Conservation (phyloP, 495 filamentous ascomycete species). For the Usnea hakonensis region DNA sequence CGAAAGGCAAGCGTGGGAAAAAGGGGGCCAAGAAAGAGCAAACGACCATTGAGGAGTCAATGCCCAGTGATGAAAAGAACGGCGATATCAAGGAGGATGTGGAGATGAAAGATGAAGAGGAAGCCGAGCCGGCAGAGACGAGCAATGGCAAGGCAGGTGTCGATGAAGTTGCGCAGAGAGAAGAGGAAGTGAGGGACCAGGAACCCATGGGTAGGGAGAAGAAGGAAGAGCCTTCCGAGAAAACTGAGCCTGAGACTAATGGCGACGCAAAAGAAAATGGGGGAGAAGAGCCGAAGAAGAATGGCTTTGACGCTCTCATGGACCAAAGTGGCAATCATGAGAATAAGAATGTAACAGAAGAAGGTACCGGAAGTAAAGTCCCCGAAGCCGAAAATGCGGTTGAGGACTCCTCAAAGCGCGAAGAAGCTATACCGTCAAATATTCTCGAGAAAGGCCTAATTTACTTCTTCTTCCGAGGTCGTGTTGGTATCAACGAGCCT, state of each 20-base stretch:
- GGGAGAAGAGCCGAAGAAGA: conserved; percentile 13
- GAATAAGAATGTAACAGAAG: conserved; percentile 3
- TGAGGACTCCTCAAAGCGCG: conserved; percentile 40
- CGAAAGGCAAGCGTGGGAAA: conserved; percentile 24
- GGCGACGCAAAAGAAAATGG: conserved; percentile 7
- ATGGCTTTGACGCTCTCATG: conserved; percentile 21
- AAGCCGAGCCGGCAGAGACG: conserved; percentile 9
- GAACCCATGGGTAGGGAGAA: conserved; percentile 15
- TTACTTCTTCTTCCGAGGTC: conserved; percentile 84
- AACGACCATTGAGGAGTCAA: conserved; percentile 24
- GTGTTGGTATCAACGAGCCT: conserved; percentile 67
- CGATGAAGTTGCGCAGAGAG: conserved; percentile 6
- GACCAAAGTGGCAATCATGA: conserved; percentile 11
- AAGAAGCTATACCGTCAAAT: conserved; percentile 55
- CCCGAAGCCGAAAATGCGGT: conserved; percentile 22
- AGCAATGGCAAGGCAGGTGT: conserved; percentile 9
- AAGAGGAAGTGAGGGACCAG: conserved; percentile 14
- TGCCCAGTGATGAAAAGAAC: conserved; percentile 16
- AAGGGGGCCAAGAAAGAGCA: conserved; percentile 22
- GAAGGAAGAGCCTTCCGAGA: conserved; percentile 12
- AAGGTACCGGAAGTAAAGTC: conserved; percentile 16
- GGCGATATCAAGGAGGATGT: conserved; percentile 16
- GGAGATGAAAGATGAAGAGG: conserved; percentile 19
- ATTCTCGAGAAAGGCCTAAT: conserved; percentile 88
- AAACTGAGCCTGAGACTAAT: conserved; percentile 6